Percentiles rank a stretch among this genome's conserved stretches.
Conservation (phyloP, 2,329 filamentous ascomycete genomes). For the Xylogone sp. region DNA sequence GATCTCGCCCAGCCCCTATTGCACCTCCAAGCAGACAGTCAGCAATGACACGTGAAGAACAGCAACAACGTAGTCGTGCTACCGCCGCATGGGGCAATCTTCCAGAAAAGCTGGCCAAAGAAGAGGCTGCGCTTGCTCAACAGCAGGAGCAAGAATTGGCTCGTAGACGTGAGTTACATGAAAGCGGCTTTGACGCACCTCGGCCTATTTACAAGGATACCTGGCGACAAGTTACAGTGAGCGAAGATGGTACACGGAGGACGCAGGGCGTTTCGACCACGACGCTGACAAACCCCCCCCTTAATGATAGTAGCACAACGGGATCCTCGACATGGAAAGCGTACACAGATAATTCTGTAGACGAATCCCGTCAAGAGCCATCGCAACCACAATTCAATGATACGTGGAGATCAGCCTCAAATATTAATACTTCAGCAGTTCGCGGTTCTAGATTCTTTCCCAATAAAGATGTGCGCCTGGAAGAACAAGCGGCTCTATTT, state of each 20-base stretch:
- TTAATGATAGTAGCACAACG: constrained; percentile 13
- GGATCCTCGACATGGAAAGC: constrained; percentile 9
- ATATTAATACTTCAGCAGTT: constrained; percentile 33
- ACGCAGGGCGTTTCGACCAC: constrained; percentile 17
- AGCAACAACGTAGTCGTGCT: constrained; percentile 13
- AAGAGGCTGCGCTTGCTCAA: constrained; percentile 15
- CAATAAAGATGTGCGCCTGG: constrained; percentile 40
- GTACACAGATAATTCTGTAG: constrained; percentile 10
- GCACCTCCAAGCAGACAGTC: constrained; percentile 25
- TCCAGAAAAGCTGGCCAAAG: constrained; percentile 20
- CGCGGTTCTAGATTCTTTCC: constrained; percentile 62
- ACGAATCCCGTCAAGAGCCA: constrained; percentile 8
- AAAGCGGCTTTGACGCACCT: constrained; percentile 15
- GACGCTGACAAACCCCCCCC: background rate
- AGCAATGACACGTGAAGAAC: constrained; percentile 7
- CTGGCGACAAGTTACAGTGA: constrained; percentile 25
- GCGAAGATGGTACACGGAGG: constrained; percentile 25
- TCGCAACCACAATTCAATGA: constrained; percentile 21
- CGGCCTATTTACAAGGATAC: constrained; percentile 24
- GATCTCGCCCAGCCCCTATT: constrained; percentile 26
- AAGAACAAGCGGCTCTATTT: constrained; percentile 33
- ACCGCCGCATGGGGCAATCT: constrained; percentile 22
- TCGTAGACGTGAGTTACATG: constrained; percentile 18
- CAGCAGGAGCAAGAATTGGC: constrained; percentile 20
- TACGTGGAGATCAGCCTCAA: constrained; percentile 22